A percentile compares a stretch with the other conserved stretches of the same genome.
phyloP scores from a whole-genome alignment of 1,139 yeast species.

The Saccharomycopsis crataegensis region DNA sequence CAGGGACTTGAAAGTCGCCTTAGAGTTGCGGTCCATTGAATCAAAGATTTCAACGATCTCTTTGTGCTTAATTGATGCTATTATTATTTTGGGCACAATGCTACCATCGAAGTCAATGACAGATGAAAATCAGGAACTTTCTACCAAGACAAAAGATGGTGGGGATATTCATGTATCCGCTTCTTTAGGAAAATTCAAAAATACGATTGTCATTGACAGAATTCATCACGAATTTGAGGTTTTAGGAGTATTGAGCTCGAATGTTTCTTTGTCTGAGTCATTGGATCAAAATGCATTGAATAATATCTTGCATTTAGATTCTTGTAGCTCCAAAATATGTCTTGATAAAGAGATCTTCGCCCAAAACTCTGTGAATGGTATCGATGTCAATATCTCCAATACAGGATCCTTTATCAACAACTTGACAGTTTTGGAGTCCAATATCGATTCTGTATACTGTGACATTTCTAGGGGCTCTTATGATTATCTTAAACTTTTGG shows the following conservation, averaged over 20 bases:
- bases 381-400: background rate
- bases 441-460: background rate
- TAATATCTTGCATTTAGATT: background rate
- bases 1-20: background rate
- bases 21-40: background rate
- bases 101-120: no score
- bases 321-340: background rate
- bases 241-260: background rate
- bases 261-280: background rate
- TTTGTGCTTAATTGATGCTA: background rate
- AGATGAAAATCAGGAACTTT: background rate
- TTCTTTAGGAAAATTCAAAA: background rate
- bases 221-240: background rate
- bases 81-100: background rate
- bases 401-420: background rate
- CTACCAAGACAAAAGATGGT: no score
- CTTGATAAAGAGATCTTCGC: background rate
- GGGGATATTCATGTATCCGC: background rate
- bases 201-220: background rate
- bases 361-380: background rate
- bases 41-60: background rate
- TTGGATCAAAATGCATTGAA: background rate
- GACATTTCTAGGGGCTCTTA: constrained; percentile 11
- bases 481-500: constrained; percentile 10
- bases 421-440: background rate